Conservation (phyloP, 495 filamentous ascomycete species). For the Aspergillus carlsbadensis region DNA sequence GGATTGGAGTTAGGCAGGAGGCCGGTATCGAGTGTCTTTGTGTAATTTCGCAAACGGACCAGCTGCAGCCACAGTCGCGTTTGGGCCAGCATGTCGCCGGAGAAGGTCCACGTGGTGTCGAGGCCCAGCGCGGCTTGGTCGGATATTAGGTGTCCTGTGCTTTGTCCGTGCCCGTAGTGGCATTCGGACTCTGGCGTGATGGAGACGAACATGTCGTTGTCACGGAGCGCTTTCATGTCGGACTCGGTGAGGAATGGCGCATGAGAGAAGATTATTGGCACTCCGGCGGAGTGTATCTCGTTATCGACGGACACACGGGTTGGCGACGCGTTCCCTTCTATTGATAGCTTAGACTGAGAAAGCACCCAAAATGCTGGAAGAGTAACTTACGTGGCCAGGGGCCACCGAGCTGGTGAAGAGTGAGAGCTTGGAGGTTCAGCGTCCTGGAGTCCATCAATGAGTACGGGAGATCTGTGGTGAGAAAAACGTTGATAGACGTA, state of each 20-base stretch:
- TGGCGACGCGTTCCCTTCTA: not conserved
- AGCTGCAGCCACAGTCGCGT: constrained; percentile 41
- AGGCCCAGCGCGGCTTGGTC: constrained; percentile 2
- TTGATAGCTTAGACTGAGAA: too few species aligned
- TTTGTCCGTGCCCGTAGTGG: constrained; percentile 2
- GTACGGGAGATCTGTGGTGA: too few species aligned
- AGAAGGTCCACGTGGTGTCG: constrained; percentile 6
- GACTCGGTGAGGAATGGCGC: not conserved
- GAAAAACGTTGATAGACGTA: not conserved
- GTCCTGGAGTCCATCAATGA: too few species aligned
- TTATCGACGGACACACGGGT: not conserved
- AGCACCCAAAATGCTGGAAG: too few species aligned
- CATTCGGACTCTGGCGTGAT: constrained; percentile 9
- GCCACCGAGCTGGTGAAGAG: not conserved
- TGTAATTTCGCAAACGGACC: constrained; percentile 19
- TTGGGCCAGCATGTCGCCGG: constrained; percentile 20
- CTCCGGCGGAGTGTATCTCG: not conserved
- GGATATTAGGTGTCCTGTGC: not conserved
- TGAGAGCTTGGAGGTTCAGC: not conserved
- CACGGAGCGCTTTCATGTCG: not conserved
- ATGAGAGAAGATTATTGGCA: constrained; percentile 3
- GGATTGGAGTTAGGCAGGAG: constrained; percentile 33
- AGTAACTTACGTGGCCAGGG: not conserved
- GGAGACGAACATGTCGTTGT: constrained; percentile 4
- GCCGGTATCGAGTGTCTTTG: constrained; percentile 35